Percentiles rank a stretch among this genome's conserved stretches.
These are phyloP conservation scores for Chlamydomonas sp. DNA, from an alignment of 139 green algal species.

Conservation along the genomic window DNA sequence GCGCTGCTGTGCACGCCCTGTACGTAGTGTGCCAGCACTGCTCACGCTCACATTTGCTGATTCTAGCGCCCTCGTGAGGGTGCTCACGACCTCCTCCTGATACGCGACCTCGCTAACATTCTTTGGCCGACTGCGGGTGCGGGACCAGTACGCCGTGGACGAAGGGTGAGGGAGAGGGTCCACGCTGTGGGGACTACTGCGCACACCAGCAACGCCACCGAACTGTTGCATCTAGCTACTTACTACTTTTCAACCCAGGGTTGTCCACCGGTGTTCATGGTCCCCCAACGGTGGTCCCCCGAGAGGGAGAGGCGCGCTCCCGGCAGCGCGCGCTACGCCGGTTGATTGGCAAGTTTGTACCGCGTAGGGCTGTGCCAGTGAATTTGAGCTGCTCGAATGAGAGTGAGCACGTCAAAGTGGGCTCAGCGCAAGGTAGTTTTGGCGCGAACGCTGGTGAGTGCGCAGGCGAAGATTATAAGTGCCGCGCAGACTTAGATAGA, in stretches of 20 bases:
- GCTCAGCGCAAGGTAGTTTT: too few relatives aligned
- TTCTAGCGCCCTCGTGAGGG: conserved; percentile 86
- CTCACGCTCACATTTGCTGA: conserved; percentile 78
- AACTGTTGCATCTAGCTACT: background rate
- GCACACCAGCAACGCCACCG: conserved; percentile 2
- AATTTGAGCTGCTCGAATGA: too few relatives aligned
- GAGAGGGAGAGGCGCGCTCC: too few relatives aligned
- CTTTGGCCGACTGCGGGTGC: conserved; percentile 80
- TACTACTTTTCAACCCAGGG: conserved; percentile 89
- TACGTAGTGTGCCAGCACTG: too few relatives aligned
- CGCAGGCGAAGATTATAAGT: too few relatives aligned
- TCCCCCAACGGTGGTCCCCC: background rate
- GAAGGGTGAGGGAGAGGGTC: background rate
- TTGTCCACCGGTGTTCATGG: conserved; percentile 17
- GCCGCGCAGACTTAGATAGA: too few relatives aligned
- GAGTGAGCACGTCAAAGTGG: too few relatives aligned
- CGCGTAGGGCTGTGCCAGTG: too few relatives aligned
- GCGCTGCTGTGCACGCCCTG: background rate
- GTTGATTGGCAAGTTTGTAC: too few relatives aligned
- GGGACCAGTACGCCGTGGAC: background rate
- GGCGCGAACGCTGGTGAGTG: too few relatives aligned
- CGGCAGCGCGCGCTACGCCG: too few relatives aligned
- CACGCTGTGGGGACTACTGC: background rate
- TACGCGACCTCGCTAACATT: conserved; percentile 93
- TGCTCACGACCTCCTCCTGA: conserved; percentile 94